Base-by-base conservation (phyloP, 179 eudicot genomes). In the Beta corolliflora region DNA sequence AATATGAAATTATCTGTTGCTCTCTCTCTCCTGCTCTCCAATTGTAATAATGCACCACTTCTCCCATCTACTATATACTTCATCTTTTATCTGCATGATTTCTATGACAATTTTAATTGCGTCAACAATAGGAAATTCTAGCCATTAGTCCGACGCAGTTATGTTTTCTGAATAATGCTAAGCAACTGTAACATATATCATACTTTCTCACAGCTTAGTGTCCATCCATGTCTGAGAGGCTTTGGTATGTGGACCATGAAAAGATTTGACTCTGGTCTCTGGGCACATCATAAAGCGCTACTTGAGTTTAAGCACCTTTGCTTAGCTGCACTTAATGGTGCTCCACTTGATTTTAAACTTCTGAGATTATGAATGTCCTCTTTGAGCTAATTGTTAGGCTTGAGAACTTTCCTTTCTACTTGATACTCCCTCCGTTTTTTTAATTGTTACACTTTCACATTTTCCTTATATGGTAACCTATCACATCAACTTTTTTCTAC, bases 1-100 rank as follows among this genome's bases (percentile, higher is more conserved):
- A 61, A 56, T 18, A 68, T 50, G 52, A 31, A 19, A 61, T 66
- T 18, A 41, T 75, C 61, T 67, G 80, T 52, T 75, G 69, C 61
- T 41, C 8, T 73, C 61, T 45, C 18, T 50, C 14, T n/a, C 29
- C 5, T 53, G 14, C 63, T 53, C 59, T n/a, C 36, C 41, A 12
- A 23, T 50, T 14, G 9, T 50, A 58, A 54, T 7, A 58, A 54
- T 3, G 7, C 19, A 31, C 48, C 48, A 73, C 21, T 9, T 73
- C 21, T 21, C 14, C 15, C 8, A 16, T 73, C 44, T 12, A 21
- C 6, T 2, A 29, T 29, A 5, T 29, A 7, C 23, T 73, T 29
- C 59, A 13, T 4, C 10, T 36, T 41, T 36, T 25, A 18, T 50
- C 3, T 73, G 45, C n/a, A 15, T 73, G 48, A 13, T 52, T 48